Evolutionary conservation across 495 filamentous ascomycete species (phyloP).

Genomic region (Echria macrotheca): DNA sequence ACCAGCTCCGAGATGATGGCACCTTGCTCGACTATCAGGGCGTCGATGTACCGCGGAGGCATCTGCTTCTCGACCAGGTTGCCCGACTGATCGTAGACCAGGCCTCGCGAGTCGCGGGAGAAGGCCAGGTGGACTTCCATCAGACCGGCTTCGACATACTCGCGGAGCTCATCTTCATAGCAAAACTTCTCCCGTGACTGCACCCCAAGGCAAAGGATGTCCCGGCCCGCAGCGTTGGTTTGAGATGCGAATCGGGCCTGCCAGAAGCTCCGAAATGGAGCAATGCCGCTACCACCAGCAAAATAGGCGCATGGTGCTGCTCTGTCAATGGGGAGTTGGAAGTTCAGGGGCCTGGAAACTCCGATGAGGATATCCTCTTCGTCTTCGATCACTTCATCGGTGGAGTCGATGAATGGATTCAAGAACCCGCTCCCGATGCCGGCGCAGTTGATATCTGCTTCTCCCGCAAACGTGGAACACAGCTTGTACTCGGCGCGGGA

Average conservation of each 20-base stretch:
- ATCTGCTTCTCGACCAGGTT: slow-evolving; percentile 43
- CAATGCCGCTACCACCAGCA: slow-evolving; percentile 47
- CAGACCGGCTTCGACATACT: slow-evolving; percentile 41
- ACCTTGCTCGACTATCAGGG: slow-evolving; percentile 43
- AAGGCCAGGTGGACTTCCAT: slow-evolving; percentile 48
- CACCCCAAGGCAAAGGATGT: slow-evolving; percentile 46
- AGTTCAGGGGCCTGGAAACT: slow-evolving; percentile 44
- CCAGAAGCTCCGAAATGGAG: slow-evolving; percentile 49
- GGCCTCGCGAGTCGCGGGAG: slow-evolving; percentile 41
- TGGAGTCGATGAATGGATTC: slow-evolving; percentile 35
- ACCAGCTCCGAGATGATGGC: slow-evolving; percentile 45
- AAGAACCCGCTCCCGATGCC: slow-evolving; percentile 48
- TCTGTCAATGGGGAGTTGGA: slow-evolving; percentile 42
- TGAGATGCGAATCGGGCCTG: slow-evolving; percentile 34
- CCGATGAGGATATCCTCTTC: slow-evolving; percentile 42
- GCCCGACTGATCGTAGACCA: slow-evolving; percentile 37
- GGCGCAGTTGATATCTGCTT: slow-evolving; percentile 26
- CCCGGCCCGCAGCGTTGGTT: slow-evolving; percentile 33
- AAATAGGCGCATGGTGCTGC: slow-evolving; percentile 46
- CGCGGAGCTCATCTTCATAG: slow-evolving; percentile 45
- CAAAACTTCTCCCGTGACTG: slow-evolving; percentile 47
- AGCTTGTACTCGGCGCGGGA: slow-evolving; percentile 44
- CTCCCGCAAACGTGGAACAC: slow-evolving; percentile 34
- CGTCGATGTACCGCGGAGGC: slow-evolving; percentile 47
- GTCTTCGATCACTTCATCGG: slow-evolving; percentile 27